Conservation (phyloP, 2,329 filamentous ascomycete genomes). For the Penicillium sp. region DNA sequence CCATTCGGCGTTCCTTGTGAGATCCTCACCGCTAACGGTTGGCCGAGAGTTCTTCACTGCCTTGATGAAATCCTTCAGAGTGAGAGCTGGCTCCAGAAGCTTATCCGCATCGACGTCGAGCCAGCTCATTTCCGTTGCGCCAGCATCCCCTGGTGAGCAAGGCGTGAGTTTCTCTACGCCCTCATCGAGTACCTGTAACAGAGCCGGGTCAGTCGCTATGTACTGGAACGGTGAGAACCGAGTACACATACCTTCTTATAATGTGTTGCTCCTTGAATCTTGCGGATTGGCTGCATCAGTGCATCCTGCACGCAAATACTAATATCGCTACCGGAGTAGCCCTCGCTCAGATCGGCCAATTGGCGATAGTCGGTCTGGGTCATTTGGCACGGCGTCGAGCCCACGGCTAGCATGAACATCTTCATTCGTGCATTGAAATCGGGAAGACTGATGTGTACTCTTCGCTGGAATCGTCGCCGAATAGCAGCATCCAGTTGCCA, state of each 20-base stretch:
- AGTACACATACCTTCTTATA: conserved; percentile 74
- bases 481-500: conserved; percentile 98
- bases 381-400: conserved; percentile 84
- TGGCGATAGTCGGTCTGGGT: conserved; percentile 74
- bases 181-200: conserved; percentile 66
- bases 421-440: conserved; percentile 82
- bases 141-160: conserved; percentile 85
- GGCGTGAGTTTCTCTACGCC: conserved; percentile 66
- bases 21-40: conserved; percentile 84
- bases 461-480: conserved; percentile 88
- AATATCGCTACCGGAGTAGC: conserved; percentile 96
- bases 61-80: conserved; percentile 89
- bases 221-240: conserved; percentile 23
- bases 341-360: conserved; percentile 79
- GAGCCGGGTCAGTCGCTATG: neutral
- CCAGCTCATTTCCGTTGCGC: conserved; percentile 92
- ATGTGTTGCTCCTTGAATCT: conserved; percentile 96
- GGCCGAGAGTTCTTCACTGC: conserved; percentile 85
- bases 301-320: conserved; percentile 93
- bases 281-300: conserved; percentile 93
- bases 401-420: conserved; percentile 96
- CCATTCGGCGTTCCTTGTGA: conserved; percentile 85
- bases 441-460: conserved; percentile 92
- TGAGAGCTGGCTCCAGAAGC: conserved; percentile 80
- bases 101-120: conserved; percentile 80